Conservation (phyloP, 2,329 filamentous ascomycete genomes). For the Clonostachys chloroleuca region DNA sequence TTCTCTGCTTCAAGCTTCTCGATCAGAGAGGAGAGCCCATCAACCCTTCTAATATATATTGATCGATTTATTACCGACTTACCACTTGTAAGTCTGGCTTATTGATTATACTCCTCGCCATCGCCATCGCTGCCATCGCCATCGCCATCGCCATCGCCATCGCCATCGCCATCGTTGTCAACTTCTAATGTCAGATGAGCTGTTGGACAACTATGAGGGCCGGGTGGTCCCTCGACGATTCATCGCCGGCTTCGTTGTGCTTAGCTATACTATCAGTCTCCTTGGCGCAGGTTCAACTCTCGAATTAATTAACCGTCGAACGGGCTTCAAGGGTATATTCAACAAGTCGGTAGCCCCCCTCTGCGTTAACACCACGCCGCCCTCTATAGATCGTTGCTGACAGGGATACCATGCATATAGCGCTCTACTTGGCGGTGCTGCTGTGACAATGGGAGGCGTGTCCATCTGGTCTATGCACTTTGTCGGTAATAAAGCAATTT, state of each 20-base stretch:
- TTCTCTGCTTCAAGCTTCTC: too few relatives aligned
- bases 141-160: too few relatives aligned
- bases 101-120: too few relatives aligned
- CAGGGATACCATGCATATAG: slow-evolving; percentile 23
- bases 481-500: slow-evolving; percentile 76
- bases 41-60: too few relatives aligned
- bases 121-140: too few relatives aligned
- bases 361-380: not conserved
- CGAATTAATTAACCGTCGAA: slow-evolving; percentile 75
- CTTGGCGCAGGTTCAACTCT: slow-evolving; percentile 76
- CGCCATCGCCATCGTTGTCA: too few relatives aligned
- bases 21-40: too few relatives aligned
- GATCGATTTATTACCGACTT: too few relatives aligned
- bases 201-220: slow-evolving; percentile 35
- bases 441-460: slow-evolving; percentile 69
- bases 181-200: slow-evolving; percentile 6
- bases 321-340: slow-evolving; percentile 60
- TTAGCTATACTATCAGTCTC: slow-evolving; percentile 73
- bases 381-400: not conserved
- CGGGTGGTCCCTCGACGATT: slow-evolving; percentile 43
- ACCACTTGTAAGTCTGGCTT: too few relatives aligned
- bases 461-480: slow-evolving; percentile 79
- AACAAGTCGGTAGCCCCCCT: slow-evolving; percentile 55
- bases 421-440: slow-evolving; percentile 58
- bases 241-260: slow-evolving; percentile 58